These are phyloP conservation scores for Sporodiniella umbellata DNA, from an alignment of 371 early-diverging fungal species.

Conservation along the genomic window DNA sequence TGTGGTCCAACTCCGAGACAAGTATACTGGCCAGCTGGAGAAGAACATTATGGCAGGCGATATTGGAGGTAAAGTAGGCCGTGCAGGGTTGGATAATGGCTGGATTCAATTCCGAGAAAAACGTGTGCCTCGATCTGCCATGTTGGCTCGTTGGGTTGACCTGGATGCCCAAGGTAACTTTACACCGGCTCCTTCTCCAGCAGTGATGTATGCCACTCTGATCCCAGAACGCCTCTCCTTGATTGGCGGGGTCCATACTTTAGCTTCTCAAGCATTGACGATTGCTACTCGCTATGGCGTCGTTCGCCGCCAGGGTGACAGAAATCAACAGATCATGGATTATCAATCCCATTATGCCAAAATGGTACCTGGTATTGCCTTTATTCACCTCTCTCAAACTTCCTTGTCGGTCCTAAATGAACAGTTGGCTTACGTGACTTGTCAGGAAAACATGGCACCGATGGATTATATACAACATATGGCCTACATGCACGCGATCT, in stretches of 20 bases:
- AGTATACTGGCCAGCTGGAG: constrained; percentile 62
- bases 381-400: constrained; percentile 47
- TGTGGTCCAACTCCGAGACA: constrained; percentile 81
- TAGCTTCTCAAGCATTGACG: constrained; percentile 53
- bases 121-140: constrained; percentile 75
- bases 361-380: constrained; percentile 57
- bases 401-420: constrained; percentile 13
- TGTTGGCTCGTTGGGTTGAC: constrained; percentile 70
- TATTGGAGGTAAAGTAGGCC: constrained; percentile 78
- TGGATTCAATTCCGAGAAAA: constrained; percentile 87
- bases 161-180: constrained; percentile 62
- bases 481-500: constrained; percentile 59
- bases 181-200: constrained; percentile 54
- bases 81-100: constrained; percentile 85
- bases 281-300: constrained; percentile 73
- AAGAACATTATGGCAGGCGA: constrained; percentile 86
- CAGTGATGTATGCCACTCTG: constrained; percentile 61
- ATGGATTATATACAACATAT: constrained; percentile 48
- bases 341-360: constrained; percentile 63
- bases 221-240: constrained; percentile 65
- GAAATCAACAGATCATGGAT: constrained; percentile 69
- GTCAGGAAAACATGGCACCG: constrained; percentile 38
- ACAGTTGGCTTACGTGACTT: constrained; percentile 35
- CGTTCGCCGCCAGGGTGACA: constrained; percentile 62
- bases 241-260: constrained; percentile 26